phyloP scores from a whole-genome alignment of 108 stramenopile genomes.

The Pseudonitzschia multistriata region DNA sequence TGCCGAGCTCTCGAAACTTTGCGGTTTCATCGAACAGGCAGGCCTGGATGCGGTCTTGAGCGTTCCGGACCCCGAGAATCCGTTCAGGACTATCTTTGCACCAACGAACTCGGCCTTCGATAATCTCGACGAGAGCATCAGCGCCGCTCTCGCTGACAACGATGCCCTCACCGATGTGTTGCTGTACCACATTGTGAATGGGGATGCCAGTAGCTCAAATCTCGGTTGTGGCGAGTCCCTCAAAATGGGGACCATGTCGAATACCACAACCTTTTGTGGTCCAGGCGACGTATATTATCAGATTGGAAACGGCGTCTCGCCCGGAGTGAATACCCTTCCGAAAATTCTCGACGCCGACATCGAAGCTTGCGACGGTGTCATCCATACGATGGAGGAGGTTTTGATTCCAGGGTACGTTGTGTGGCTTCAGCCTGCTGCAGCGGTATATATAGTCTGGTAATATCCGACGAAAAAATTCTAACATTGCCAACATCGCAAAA shows the following conservation, averaged over 20 bases:
- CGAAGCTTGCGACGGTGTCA: conserved; percentile 43
- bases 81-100: conserved; percentile 20
- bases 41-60: not conserved
- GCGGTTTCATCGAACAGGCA: not conserved
- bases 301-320: not conserved
- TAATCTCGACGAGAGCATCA: conserved; percentile 21
- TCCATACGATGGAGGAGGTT: conserved; percentile 50
- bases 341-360: conserved; percentile 33
- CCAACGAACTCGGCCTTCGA: conserved; percentile 53
- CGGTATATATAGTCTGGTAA: too few species aligned
- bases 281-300: not conserved
- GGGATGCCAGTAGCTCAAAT: not conserved
- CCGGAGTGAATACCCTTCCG: conserved; percentile 5
- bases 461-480: too few species aligned
- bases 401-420: conserved; percentile 1
- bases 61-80: not conserved
- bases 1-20: not conserved
- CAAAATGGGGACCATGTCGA: not conserved
- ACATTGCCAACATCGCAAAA: too few species aligned
- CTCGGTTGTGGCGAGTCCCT: not conserved
- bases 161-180: conserved; percentile 19
- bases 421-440: too few species aligned
- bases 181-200: conserved; percentile 6
- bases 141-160: not conserved
- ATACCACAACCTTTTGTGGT: conserved; percentile 1